phyloP scores from a whole-genome alignment of 1,284 basidiomycete species.

The Ustilago shanxiensis region DNA sequence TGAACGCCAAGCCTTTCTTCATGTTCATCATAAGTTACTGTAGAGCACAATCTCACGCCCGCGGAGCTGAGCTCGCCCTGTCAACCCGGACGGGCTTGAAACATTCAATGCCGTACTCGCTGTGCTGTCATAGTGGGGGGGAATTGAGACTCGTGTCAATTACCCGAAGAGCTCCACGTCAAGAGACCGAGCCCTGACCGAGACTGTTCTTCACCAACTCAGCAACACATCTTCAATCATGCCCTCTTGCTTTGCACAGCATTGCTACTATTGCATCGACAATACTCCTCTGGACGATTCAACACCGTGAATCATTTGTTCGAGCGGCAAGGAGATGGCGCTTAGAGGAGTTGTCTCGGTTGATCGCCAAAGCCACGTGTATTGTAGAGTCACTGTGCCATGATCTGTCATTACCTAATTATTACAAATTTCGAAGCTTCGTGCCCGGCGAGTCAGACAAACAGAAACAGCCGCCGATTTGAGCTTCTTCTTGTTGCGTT shows the following conservation, averaged over 20 bases:
- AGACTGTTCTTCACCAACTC: constrained; percentile 2
- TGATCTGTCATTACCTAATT: constrained; percentile 13
- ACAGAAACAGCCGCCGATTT: not conserved
- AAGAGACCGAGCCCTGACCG: constrained; percentile 12
- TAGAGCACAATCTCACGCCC: no score
- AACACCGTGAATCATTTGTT: not conserved
- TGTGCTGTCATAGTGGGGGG: no score
- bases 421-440: not conserved
- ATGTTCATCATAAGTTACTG: not conserved
- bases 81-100: no score
- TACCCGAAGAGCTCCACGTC: constrained; percentile 5
- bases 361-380: not conserved
- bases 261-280: not conserved
- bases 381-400: not conserved
- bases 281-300: not conserved
- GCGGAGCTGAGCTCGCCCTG: no score
- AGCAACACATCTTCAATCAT: not conserved
- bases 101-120: no score
- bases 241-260: not conserved
- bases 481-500: constrained; percentile 14
- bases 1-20: constrained; percentile 21
- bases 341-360: not conserved
- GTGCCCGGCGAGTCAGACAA: constrained; percentile 27
- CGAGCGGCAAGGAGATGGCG: not conserved
- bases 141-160: no score